A percentile compares a stretch with the other conserved stretches of the same genome.
Conservation (phyloP, 2,329 filamentous ascomycete genomes). For the Lachnellula suecica region DNA sequence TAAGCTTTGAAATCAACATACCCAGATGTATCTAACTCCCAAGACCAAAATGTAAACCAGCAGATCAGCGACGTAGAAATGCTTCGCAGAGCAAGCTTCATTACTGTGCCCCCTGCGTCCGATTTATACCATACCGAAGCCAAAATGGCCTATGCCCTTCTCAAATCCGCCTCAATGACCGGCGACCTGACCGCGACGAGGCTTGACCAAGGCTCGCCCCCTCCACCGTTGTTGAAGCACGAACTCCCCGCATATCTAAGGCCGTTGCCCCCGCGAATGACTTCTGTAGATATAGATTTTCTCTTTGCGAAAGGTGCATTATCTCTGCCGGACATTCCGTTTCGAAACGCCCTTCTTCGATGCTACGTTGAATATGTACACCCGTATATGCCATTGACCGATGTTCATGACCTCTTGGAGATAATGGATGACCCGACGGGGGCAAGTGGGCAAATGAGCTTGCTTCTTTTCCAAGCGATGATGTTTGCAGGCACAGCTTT, state of each 20-base stretch:
- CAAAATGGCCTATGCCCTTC: conserved; percentile 13
- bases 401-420: conserved; percentile 59
- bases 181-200: conserved; percentile 28
- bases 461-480: conserved; percentile 88
- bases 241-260: conserved; percentile 68
- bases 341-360: conserved; percentile 80
- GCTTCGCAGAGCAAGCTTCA: conserved; percentile 18
- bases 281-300: conserved; percentile 79
- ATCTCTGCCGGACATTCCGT: conserved; percentile 64
- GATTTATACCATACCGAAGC: conserved; percentile 14
- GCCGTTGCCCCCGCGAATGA: conserved; percentile 73
- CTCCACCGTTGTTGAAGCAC: conserved; percentile 20
- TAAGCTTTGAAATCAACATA: conserved; percentile 17
- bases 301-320: conserved; percentile 82
- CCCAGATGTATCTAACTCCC: conserved; percentile 2
- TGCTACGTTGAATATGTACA: conserved; percentile 88
- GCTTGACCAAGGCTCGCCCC: conserved; percentile 16
- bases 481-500: conserved; percentile 94
- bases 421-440: conserved; percentile 68
- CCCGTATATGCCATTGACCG: conserved; percentile 89
- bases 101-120: conserved; percentile 1
- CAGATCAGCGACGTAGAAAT: conserved; percentile 19
- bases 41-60: conserved; percentile 27
- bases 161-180: conserved; percentile 26
- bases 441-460: conserved; percentile 69